Conservation (phyloP, 2,329 filamentous ascomycete species). For the Cladosporium sp. region DNA sequence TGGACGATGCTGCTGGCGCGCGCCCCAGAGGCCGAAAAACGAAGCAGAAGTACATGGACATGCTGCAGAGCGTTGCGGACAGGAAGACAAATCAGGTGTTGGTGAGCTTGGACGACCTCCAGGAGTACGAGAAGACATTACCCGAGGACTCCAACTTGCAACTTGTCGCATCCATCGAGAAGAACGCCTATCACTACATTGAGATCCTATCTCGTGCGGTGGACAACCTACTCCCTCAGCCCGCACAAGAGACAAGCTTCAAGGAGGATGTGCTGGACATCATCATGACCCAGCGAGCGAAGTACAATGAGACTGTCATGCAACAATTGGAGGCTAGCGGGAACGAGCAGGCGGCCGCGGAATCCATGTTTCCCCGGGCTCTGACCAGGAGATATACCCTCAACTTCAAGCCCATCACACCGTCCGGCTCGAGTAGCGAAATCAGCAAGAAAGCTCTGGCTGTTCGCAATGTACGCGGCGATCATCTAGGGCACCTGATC, state of each 20-base stretch:
- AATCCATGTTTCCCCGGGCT: constrained; percentile 82
- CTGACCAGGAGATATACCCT: constrained; percentile 90
- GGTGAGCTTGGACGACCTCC: constrained; percentile 84
- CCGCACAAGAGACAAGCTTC: constrained; percentile 76
- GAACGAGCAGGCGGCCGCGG: constrained; percentile 52
- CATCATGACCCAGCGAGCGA: constrained; percentile 84
- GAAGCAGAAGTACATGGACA: constrained; percentile 79
- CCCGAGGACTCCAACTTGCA: constrained; percentile 53
- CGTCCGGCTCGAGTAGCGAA: constrained; percentile 58
- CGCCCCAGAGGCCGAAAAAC: constrained; percentile 31
- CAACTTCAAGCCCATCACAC: constrained; percentile 88
- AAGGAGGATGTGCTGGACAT: constrained; percentile 97
- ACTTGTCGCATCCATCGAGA: constrained; percentile 77
- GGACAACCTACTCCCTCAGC: constrained; percentile 76
- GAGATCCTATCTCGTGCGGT: constrained; percentile 85
- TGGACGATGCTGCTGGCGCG: constrained; percentile 62
- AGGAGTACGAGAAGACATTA: constrained; percentile 69
- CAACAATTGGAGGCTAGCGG: constrained; percentile 33
- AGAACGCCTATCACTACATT: constrained; percentile 91
- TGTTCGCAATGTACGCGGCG: constrained; percentile 87
- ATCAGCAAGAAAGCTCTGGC: constrained; percentile 61
- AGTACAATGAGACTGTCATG: constrained; percentile 70
- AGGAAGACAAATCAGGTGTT: constrained; percentile 68
- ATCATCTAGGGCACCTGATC: constrained; percentile 88
- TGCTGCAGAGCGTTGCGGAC: constrained; percentile 82